Base-by-base conservation (phyloP, 805 yeast genomes). In the Dipodascopsis tothii region DNA sequence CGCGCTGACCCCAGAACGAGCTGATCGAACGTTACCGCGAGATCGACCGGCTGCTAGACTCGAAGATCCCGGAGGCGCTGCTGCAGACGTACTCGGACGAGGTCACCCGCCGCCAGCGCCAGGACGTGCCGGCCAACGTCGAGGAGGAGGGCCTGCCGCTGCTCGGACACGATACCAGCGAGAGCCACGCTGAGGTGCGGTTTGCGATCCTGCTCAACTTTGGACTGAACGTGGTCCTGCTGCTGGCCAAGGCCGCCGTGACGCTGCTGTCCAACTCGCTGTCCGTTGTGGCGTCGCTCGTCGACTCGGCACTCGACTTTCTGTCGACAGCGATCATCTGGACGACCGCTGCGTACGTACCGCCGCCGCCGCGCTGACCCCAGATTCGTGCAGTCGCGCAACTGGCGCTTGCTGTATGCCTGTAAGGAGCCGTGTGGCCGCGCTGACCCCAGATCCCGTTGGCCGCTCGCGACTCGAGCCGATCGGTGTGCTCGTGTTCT, bases 401-500 rank as follows among this genome's bases (percentile, higher is more conserved):
- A 27, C 33, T 40, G 44, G 43, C 18, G 25, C 5, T 32, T 43
- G 16, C 47, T 27, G 21, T 35, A 40, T 39, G 44, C 39, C 3
- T 43, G 37, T 43, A 41, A 35, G 44, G 16, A 2, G 7, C 40
- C 7, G 11, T 35, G 5, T 7, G 6, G 9, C 30, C 30, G 9
- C 14, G 14, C 14, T 25, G 14, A 25, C 30, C 11, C 21, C 14
- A 32, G 45, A 74, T 54, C 94, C 94, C 0, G 75, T 84, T 20
- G 94, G 94, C 2, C 67, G 84, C 37, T 70, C 78, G 32, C 71
- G 87, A 48, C 65, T 83, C 32, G 92, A 83, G 57, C 94, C 94
- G 0, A 69, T 83, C 44, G 92, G 94, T 0, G 81, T 83, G 16
- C 67, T 84, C 45, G 77, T 83, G 2, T 83, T 83, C 56, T 79